These are phyloP conservation scores for Scheffersomyces spartinae DNA, from an alignment of 805 yeast genomes.

Conservation along the genomic window DNA sequence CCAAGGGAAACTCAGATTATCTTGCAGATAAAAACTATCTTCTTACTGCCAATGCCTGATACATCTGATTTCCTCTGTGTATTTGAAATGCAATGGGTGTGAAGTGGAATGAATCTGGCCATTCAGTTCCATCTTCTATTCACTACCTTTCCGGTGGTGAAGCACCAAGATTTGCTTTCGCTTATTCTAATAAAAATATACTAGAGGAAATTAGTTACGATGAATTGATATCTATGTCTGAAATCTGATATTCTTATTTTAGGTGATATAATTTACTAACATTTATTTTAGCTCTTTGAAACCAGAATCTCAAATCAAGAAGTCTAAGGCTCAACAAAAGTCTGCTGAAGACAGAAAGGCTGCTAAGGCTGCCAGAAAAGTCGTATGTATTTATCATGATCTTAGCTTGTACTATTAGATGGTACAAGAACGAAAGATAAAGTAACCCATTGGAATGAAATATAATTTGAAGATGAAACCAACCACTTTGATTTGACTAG, in stretches of 20 bases:
- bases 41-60: slow-evolving; percentile 31
- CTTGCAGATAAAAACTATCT: slow-evolving; percentile 23
- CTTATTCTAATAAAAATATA: no score
- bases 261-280: slow-evolving; percentile 5
- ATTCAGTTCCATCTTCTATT: slow-evolving; percentile 21
- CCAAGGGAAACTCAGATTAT: slow-evolving; percentile 31
- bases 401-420: slow-evolving; percentile 3
- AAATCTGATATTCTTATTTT: not conserved
- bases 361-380: slow-evolving; percentile 66
- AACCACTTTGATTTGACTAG: slow-evolving; percentile 48
- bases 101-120: slow-evolving; percentile 28
- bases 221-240: not conserved
- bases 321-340: slow-evolving; percentile 70
- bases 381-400: slow-evolving; percentile 49
- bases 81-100: slow-evolving; percentile 9
- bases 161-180: no score
- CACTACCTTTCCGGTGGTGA: slow-evolving; percentile 15
- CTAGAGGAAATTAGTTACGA: no score
- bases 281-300: slow-evolving; percentile 30
- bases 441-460: slow-evolving; percentile 8
- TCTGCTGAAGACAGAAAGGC: slow-evolving; percentile 69
- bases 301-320: slow-evolving; percentile 84
- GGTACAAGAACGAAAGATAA: slow-evolving; percentile 6
- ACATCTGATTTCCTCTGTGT: slow-evolving; percentile 33
- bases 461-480: slow-evolving; percentile 39